Percentiles rank a stretch among this genome's conserved stretches.
Evolutionary conservation across 106 monocot species (phyloP).

Genomic region (Xerophyta viscosa): DNA sequence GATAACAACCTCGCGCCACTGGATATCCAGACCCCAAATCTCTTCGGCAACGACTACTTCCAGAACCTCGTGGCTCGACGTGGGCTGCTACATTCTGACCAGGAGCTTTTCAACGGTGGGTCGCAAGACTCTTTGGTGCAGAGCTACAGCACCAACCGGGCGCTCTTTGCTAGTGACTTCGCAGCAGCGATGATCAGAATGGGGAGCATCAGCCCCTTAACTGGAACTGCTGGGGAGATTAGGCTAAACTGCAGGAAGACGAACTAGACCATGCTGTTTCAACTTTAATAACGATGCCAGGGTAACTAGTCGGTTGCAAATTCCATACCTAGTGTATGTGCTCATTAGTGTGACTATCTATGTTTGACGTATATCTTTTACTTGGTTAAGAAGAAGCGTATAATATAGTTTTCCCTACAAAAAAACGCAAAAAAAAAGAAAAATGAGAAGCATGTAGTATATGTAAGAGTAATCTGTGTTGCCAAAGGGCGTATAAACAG

Average conservation of each 20-base stretch:
- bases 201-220: constrained; percentile 2
- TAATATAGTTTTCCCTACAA: no score
- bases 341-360: no score
- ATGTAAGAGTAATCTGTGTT: no score
- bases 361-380: no score
- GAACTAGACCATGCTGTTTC: no score
- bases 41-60: constrained; percentile 17
- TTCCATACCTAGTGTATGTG: no score
- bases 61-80: background rate
- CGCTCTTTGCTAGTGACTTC: constrained; percentile 1
- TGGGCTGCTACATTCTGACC: constrained; percentile 11
- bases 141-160: background rate
- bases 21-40: background rate
- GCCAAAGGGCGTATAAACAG: no score
- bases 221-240: constrained; percentile 4
- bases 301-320: no score
- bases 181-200: constrained; percentile 11
- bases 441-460: no score
- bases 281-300: no score
- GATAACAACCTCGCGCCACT: constrained; percentile 10
- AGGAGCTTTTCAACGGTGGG: constrained; percentile 7
- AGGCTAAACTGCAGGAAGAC: constrained; percentile 1
- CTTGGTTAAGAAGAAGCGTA: no score
- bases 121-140: background rate
- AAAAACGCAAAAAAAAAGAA: no score